Conservation (phyloP, 202 grass and related monocot species). For the Miscanthus sacchariflorus region DNA sequence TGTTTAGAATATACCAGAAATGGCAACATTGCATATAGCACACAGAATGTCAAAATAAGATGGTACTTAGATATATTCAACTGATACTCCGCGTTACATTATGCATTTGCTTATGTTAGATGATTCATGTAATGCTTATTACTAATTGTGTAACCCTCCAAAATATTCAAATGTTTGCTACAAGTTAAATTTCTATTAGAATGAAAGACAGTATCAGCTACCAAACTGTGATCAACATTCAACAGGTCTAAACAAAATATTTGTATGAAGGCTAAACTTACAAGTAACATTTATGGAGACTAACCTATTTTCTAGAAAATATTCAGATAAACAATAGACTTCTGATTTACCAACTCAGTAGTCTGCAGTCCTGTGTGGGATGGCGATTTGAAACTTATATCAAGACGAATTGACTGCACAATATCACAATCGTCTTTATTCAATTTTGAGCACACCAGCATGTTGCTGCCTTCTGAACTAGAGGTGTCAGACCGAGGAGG, state of each 20-base stretch:
- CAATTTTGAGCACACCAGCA: slow-evolving; percentile 58
- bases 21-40: slow-evolving; percentile 29
- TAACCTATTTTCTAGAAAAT: slow-evolving; percentile 38
- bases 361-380: slow-evolving; percentile 97
- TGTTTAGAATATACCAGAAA: slow-evolving; percentile 15
- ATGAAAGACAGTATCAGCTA: slow-evolving; percentile 15
- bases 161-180: slow-evolving; percentile 25
- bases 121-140: slow-evolving; percentile 36
- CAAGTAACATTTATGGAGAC: slow-evolving; percentile 22
- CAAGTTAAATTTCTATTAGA: slow-evolving; percentile 26
- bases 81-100: not conserved
- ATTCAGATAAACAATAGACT: slow-evolving; percentile 25
- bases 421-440: slow-evolving; percentile 59
- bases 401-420: slow-evolving; percentile 91
- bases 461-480: slow-evolving; percentile 65
- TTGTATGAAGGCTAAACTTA: slow-evolving; percentile 24
- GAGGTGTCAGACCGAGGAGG: slow-evolving; percentile 61
- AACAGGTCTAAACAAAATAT: slow-evolving; percentile 40
- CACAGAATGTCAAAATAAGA: slow-evolving; percentile 25
- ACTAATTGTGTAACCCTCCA: not conserved
- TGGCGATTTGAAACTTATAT: slow-evolving; percentile 98
- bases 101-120: not conserved
- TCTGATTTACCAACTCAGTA: slow-evolving; percentile 81
- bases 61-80: slow-evolving; percentile 27
- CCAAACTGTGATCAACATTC: slow-evolving; percentile 28